Base-by-base conservation (phyloP, 441 rosid genomes). In the Erodium texanum region DNA sequence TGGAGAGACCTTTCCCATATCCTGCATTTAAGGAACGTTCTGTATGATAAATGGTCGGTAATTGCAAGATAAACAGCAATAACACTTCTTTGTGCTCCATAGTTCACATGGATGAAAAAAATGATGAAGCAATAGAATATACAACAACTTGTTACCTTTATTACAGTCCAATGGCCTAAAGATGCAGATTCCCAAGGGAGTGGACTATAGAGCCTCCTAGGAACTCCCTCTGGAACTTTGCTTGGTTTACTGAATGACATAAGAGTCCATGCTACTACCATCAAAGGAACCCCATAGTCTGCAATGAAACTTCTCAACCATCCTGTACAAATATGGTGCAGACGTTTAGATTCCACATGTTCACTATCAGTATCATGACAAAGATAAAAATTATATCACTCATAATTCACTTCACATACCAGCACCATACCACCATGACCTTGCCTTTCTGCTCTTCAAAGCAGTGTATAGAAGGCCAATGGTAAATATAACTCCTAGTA, bases 271-370 rank as follows among this genome's bases (percentile, higher is more conserved):
- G 83, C 27, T 68, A 92, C 72, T 58, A 92, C 92, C 92, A 86
- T 86, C 10, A 87, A 75, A 18, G 94, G 90, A 71, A 86, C 90
- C 66, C 96, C 97, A 65, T 92, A 89, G 67, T 92, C 98, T 22
- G 93, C 90, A 10, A 80, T 77, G 65, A 87, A 82, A 63, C 93
- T 70, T 67, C 96, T 82, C 69, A 92, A 64, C 87, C 89, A 83
- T 56, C 95, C 96, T 89, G 80, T 14, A 34, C 65, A 34, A 11
- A 48, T 48, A 24, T 19, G 19, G 3, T 14, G 56, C 56, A 15
- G 18, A 15, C 19, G 15, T 4, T 48, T 48, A 48, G 56, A 48
- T 48, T 48, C 56, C 56, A 48, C 56, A 15, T 14, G 5, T 48
- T 48, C 0, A 5, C 56, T 48, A 15, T 48, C 15, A 15, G 15